Evolutionary conservation across 1,284 basidiomycete genomes (phyloP).

Genomic region (Cryptococcus sp.): DNA sequence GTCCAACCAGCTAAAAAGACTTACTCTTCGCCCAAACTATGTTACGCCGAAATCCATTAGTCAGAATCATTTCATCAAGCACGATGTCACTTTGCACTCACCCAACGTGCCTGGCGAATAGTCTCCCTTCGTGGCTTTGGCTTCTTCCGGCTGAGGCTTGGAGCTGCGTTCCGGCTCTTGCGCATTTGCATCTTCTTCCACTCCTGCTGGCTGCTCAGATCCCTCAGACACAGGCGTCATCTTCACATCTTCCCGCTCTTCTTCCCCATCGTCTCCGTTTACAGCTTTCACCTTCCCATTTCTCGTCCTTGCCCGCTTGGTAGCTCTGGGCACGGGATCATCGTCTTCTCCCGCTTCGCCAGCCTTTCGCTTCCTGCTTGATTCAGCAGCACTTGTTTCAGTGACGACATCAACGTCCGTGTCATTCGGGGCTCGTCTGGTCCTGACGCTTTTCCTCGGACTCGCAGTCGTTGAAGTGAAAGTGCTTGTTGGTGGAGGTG

Average conservation of each 20-base stretch:
- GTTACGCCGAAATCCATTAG: background rate
- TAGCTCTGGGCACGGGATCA: too few species aligned
- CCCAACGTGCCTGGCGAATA: conserved; percentile 45
- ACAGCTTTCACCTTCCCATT: background rate
- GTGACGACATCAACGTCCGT: background rate
- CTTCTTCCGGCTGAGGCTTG: conserved; percentile 3
- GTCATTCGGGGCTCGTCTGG: too few species aligned
- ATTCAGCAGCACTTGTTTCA: background rate
- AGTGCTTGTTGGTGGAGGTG: conserved; percentile 6
- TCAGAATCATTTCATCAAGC: conserved; percentile 8
- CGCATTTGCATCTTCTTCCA: conserved; percentile 12
- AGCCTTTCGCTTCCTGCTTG: background rate
- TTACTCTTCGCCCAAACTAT: conserved; percentile 49
- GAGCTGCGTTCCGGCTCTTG: background rate
- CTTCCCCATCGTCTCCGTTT: background rate
- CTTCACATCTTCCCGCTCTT: background rate
- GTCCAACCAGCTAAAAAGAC: background rate
- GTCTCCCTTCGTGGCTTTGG: conserved; percentile 16
- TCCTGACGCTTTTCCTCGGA: conserved; percentile 1
- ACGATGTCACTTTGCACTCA: conserved; percentile 17
- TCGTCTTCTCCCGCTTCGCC: background rate
- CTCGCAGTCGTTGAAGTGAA: background rate
- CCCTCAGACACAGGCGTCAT: background rate
- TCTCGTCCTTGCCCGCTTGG: conserved; percentile 3
- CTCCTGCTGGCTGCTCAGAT: conserved; percentile 31